These are phyloP conservation scores for Cystodermella granulosa DNA, from an alignment of 1,284 basidiomycete genomes.

Conservation along the genomic window DNA sequence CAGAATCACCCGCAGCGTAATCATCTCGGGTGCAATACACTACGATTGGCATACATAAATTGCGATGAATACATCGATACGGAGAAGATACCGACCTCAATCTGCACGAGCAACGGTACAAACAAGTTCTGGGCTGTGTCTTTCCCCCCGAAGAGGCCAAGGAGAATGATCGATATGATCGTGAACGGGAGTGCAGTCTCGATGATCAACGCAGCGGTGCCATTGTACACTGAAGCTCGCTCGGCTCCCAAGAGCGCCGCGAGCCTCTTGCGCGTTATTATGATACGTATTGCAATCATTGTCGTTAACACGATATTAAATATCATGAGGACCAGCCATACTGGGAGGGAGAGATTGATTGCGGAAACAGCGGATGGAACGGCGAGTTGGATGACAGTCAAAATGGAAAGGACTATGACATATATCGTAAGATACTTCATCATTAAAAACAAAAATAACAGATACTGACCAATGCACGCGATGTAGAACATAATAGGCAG, in stretches of 20 bases:
- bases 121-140: slow-evolving; percentile 21
- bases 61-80: neutral
- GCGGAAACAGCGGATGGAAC: slow-evolving; percentile 6
- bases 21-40: slow-evolving; percentile 3
- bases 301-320: slow-evolving; percentile 18
- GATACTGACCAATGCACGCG: slow-evolving; percentile 12
- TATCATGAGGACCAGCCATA: slow-evolving; percentile 20
- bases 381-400: slow-evolving; percentile 12
- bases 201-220: slow-evolving; percentile 24
- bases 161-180: slow-evolving; percentile 21
- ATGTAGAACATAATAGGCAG: slow-evolving; percentile 16
- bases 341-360: slow-evolving; percentile 12
- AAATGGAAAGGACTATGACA: slow-evolving; percentile 15
- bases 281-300: slow-evolving; percentile 17
- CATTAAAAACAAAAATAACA: too few relatives aligned
- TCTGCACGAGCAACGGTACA: slow-evolving; percentile 19
- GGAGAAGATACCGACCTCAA: slow-evolving; percentile 14
- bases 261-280: slow-evolving; percentile 12
- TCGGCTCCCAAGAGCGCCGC: slow-evolving; percentile 9
- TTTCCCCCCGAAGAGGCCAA: slow-evolving; percentile 19
- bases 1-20: slow-evolving; percentile 2
- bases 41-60: neutral
- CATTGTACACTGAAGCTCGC: slow-evolving; percentile 19
- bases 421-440: too few relatives aligned
- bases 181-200: slow-evolving; percentile 29